phyloP scores from a whole-genome alignment of 1,284 basidiomycete species.

The Wolfiporia cocos region DNA sequence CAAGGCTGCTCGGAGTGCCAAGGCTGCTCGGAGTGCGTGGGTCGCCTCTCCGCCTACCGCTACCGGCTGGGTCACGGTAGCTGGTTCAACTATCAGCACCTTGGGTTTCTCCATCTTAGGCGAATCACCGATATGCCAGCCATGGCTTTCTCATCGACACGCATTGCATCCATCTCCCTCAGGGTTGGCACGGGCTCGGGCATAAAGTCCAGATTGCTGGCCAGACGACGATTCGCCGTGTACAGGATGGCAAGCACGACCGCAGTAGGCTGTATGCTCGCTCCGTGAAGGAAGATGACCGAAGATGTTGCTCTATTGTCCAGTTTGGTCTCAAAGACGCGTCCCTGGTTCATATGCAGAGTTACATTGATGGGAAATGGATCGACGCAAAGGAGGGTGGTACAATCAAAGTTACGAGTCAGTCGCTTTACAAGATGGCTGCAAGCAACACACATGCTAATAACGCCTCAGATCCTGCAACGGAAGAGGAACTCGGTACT shows the following conservation, averaged over 20 bases:
- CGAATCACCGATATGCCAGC: no score
- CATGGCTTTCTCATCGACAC: slow-evolving; percentile 4
- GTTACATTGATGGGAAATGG: slow-evolving; percentile 80
- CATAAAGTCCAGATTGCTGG: slow-evolving; percentile 8
- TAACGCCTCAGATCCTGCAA: slow-evolving; percentile 81
- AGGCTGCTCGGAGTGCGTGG: no score
- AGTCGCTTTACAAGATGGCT: slow-evolving; percentile 22
- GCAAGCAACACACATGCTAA: background rate
- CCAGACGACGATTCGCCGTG: slow-evolving; percentile 11
- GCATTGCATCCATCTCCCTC: slow-evolving; percentile 1
- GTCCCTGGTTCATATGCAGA: slow-evolving; percentile 69
- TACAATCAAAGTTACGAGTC: slow-evolving; percentile 73
- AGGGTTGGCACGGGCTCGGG: slow-evolving; percentile 1
- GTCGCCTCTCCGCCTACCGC: no score
- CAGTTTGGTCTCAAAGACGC: slow-evolving; percentile 76
- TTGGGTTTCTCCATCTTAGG: no score
- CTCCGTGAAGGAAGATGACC: no score
- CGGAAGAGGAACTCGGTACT: slow-evolving; percentile 70
- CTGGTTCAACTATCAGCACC: no score
- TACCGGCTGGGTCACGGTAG: no score
- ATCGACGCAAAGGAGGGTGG: slow-evolving; percentile 68
- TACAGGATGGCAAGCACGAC: slow-evolving; percentile 24
- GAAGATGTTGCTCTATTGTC: background rate
- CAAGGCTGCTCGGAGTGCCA: no score
- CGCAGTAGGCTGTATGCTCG: slow-evolving; percentile 2